Evolutionary conservation across 73 alveolate genomes (phyloP).

Genomic region (Breviolum minutum): DNA sequence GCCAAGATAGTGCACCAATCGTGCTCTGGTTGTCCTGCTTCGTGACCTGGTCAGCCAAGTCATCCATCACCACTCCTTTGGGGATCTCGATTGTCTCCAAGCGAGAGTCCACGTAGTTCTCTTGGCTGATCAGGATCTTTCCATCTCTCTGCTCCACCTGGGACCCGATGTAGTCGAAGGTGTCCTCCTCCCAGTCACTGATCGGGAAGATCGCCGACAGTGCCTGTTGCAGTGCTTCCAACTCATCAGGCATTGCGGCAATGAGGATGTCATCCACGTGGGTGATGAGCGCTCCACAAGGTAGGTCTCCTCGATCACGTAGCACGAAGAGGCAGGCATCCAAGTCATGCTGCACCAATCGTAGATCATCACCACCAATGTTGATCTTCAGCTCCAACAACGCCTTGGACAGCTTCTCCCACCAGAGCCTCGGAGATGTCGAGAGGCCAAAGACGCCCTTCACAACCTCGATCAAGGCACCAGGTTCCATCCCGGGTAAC

Average conservation of each 20-base stretch:
- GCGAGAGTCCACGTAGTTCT: not conserved
- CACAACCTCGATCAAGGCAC: not conserved
- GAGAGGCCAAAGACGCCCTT: conserved; percentile 38
- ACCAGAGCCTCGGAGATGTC: not conserved
- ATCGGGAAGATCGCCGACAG: too few relatives aligned
- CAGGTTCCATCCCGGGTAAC: not conserved
- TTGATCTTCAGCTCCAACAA: not conserved
- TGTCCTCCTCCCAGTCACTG: not conserved
- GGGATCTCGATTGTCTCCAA: not conserved
- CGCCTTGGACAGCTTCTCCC: not conserved
- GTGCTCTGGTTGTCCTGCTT: not conserved
- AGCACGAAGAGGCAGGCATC: not conserved
- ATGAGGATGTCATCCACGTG: not conserved
- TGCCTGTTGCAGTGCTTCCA: too few relatives aligned
- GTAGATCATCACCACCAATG: not conserved
- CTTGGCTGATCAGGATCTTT: not conserved
- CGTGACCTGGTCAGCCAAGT: not conserved
- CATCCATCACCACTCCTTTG: not conserved
- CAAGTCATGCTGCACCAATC: not conserved
- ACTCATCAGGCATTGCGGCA: too few relatives aligned
- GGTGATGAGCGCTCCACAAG: not conserved
- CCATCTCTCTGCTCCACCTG: not conserved
- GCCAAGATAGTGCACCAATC: not conserved
- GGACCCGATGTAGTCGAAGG: not conserved
- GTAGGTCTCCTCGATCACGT: not conserved